These are phyloP conservation scores for Globisporangium apiculatum DNA, from an alignment of 352 stramenopile species.

Conservation along the genomic window DNA sequence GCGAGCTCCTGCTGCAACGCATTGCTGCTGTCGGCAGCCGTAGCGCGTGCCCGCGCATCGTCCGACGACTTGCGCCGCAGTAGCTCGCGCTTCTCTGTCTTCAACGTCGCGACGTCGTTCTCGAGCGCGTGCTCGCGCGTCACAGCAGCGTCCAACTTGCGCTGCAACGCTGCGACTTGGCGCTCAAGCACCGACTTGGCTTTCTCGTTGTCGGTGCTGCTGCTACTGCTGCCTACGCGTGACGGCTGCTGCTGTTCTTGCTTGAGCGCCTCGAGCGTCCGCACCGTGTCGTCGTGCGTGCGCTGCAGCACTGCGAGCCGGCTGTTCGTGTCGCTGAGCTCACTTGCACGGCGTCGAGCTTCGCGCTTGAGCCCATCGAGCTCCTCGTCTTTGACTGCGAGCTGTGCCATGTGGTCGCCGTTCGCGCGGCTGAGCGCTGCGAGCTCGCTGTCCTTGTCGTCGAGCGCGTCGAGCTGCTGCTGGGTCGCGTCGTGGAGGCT, in stretches of 20 bases:
- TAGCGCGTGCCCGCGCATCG: background rate
- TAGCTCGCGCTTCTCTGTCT: conserved; percentile 42
- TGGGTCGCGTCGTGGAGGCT: conserved; percentile 10
- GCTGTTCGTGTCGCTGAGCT: conserved; percentile 13
- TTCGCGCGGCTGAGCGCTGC: conserved; percentile 12
- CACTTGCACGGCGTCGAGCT: conserved; percentile 11
- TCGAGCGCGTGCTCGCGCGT: conserved; percentile 24
- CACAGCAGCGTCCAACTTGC: conserved; percentile 22
- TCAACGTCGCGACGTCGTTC: conserved; percentile 27
- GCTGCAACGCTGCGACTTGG: conserved; percentile 19
- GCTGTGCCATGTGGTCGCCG: conserved; percentile 15
- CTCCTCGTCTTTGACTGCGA: conserved; percentile 23
- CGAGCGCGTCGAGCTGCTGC: conserved; percentile 19
- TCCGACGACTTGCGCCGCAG: conserved; percentile 19
- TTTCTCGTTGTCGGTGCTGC: background rate
- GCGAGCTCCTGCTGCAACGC: conserved; percentile 22
- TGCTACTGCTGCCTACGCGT: background rate
- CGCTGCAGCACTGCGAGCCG: conserved; percentile 18
- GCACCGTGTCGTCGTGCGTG: conserved; percentile 20
- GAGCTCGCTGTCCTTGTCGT: conserved; percentile 28
- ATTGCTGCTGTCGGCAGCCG: conserved; percentile 8
- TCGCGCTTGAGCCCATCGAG: conserved; percentile 18
- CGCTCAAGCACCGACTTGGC: conserved; percentile 11
- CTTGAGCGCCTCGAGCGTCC: conserved; percentile 6
- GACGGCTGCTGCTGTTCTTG: background rate